Base-by-base conservation (phyloP, 345 rosid genomes). In the Garcia nutans region DNA sequence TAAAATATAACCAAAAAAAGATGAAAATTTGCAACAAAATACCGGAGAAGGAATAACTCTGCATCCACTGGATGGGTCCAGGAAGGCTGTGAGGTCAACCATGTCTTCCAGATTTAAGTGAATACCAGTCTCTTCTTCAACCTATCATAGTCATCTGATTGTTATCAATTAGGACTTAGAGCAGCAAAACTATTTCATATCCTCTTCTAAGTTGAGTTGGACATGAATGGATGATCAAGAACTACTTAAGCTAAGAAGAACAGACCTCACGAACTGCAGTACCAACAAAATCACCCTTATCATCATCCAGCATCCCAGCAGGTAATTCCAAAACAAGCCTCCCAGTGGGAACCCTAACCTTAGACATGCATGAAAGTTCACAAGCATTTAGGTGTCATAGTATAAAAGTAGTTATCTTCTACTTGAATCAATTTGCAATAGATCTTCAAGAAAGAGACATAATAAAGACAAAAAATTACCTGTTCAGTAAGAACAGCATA, bases 221-320 rank as follows among this genome's bases (percentile, higher is more conserved):
- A 28, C 20, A 23, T 26, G 2, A 33, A 33, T 5, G 5, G 37
- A 33, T 33, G 37, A 28, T n/a, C n/a, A 57, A 19, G 12, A 57
- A 75, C 16, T 47, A 31, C 11, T 20, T 57, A 63, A 57, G 57
- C 28, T 16, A 8, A 22, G 8, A 54, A 6, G 73, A 66, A 85
- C 66, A 72, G 70, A 93, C 97, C 97, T 95, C 97, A 19, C 94
- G 97, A 80, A 90, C 93, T 31, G 97, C 99, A 65, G 97, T 90
- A 76, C 97, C 97, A 71, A 93, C 86, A 76, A 92, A 93, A 80
- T 90, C 97, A 70, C 93, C 92, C 79, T 88, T 54, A 81, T 90
- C 97, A 83, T 83, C 97, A 85, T 90, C 93, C 87, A 90, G 80
- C 97, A 91, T 95, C 72, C 99, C 99, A 80, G 99, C 99, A 57